Conservation (phyloP, 2,329 filamentous ascomycete genomes). For the Magnaporthales sp. region DNA sequence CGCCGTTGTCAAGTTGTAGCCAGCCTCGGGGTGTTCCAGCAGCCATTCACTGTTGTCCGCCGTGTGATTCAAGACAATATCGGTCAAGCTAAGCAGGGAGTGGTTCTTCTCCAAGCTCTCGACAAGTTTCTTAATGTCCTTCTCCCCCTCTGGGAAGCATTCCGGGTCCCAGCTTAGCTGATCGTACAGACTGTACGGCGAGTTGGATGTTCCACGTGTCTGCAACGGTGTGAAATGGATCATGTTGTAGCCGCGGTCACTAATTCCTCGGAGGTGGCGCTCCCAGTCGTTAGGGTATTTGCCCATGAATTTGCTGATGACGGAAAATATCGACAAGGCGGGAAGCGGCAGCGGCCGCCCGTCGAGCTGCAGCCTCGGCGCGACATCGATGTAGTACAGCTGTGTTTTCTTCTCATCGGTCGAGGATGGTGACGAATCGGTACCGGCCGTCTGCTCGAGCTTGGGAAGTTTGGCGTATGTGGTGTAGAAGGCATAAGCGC, state of each 20-base stretch:
- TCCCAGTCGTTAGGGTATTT: constrained; percentile 86
- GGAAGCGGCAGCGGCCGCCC: constrained; percentile 70
- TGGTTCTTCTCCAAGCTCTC: constrained; percentile 76
- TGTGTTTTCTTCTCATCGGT: constrained; percentile 58
- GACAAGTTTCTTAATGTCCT: constrained; percentile 70
- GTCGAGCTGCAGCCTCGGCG: constrained; percentile 68
- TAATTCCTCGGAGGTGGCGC: constrained; percentile 78
- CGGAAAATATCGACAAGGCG: constrained; percentile 83
- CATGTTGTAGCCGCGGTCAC: constrained; percentile 94
- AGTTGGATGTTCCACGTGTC: constrained; percentile 82
- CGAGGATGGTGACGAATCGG: constrained; percentile 29
- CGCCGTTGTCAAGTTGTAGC: constrained; percentile 88
- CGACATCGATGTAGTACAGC: constrained; percentile 88
- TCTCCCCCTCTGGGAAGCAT: constrained; percentile 77
- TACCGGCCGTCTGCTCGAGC: constrained; percentile 49
- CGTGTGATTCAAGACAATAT: constrained; percentile 97
- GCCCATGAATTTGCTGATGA: constrained; percentile 98
- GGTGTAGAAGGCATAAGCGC: constrained; percentile 90
- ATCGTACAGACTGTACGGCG: constrained; percentile 93
- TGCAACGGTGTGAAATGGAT: constrained; percentile 95
- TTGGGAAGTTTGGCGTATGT: constrained; percentile 83
- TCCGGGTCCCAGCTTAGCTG: constrained; percentile 78
- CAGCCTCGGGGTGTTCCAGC: constrained; percentile 85
- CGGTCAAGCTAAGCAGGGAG: constrained; percentile 79
- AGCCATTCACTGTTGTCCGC: constrained; percentile 94